Evolutionary conservation across 2,329 filamentous ascomycete species (phyloP).

Genomic region (Helotiales sp.): DNA sequence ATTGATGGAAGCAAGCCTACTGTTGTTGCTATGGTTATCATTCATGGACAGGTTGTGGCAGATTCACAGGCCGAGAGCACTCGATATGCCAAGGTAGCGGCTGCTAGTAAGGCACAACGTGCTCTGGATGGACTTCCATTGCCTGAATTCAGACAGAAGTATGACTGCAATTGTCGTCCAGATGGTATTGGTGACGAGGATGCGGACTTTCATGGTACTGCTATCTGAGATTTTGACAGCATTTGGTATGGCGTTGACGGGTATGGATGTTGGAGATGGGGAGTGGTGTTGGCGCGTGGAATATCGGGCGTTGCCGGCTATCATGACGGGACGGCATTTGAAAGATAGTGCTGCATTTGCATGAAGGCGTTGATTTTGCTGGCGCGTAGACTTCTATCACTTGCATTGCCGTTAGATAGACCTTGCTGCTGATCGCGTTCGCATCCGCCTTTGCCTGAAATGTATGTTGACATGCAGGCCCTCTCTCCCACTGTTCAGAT

Average conservation of each 20-base stretch:
- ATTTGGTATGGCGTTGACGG: no score
- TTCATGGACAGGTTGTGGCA: slow-evolving; percentile 71
- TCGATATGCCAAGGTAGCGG: slow-evolving; percentile 71
- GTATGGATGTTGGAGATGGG: no score
- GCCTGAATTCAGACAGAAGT: slow-evolving; percentile 59
- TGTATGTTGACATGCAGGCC: no score
- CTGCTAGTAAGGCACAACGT: slow-evolving; percentile 58
- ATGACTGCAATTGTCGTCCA: slow-evolving; percentile 61
- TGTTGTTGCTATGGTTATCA: slow-evolving; percentile 71
- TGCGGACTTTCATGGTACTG: slow-evolving; percentile 20
- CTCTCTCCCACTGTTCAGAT: no score
- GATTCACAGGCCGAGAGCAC: slow-evolving; percentile 61
- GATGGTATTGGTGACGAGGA: slow-evolving; percentile 20
- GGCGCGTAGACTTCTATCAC: neutral
- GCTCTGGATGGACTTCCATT: slow-evolving; percentile 45
- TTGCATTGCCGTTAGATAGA: neutral
- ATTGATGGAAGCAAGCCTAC: slow-evolving; percentile 42
- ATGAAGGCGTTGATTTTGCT: neutral
- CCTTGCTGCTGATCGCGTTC: neutral
- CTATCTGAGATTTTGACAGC: no score
- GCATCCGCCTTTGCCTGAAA: neutral
- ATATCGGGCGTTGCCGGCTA: neutral
- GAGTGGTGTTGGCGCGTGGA: no score
- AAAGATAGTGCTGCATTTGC: neutral
- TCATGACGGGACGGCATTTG: neutral